Evolutionary conservation across 257 asterid genomes (phyloP).

Genomic region (Eustoma russellianum): DNA sequence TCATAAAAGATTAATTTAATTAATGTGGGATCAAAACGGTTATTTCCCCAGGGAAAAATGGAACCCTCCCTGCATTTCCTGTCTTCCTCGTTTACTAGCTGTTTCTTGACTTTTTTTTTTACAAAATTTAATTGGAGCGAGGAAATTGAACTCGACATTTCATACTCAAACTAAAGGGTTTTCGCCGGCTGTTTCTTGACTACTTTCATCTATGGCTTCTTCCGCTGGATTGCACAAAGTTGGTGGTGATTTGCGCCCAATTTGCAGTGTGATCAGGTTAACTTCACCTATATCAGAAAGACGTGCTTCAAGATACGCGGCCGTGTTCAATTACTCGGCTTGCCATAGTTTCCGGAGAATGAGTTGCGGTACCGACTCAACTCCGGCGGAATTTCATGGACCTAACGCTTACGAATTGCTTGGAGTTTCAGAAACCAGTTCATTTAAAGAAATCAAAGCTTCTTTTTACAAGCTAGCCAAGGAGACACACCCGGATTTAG

Average conservation of each 20-base stretch:
- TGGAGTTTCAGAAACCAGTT: slow-evolving; percentile 63
- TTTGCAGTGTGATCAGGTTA: slow-evolving; percentile 19
- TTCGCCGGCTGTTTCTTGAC: neutral
- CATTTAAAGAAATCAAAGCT: slow-evolving; percentile 60
- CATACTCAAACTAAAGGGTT: too few relatives aligned
- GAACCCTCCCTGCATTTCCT: neutral
- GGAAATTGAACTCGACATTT: too few relatives aligned
- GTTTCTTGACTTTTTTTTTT: too few relatives aligned
- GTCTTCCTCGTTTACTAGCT: neutral
- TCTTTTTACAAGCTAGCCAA: slow-evolving; percentile 80
- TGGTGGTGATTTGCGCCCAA: slow-evolving; percentile 19
- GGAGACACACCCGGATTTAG: slow-evolving; percentile 89
- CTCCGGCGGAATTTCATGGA: slow-evolving; percentile 52
- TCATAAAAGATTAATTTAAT: too few relatives aligned
- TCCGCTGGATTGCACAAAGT: slow-evolving; percentile 15
- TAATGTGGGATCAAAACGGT: too few relatives aligned
- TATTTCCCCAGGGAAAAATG: too few relatives aligned
- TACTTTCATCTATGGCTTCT: slow-evolving; percentile 32
- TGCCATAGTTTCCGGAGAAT: slow-evolving; percentile 35
- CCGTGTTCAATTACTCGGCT: slow-evolving; percentile 8
- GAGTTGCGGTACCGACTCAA: slow-evolving; percentile 40
- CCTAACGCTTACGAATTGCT: slow-evolving; percentile 67
- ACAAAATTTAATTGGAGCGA: too few relatives aligned
- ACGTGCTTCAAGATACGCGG: neutral
- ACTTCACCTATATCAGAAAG: slow-evolving; percentile 12